These are phyloP conservation scores for Triticum aestivum DNA, from an alignment of 176 grass and related monocot species.

Conservation along the genomic window DNA sequence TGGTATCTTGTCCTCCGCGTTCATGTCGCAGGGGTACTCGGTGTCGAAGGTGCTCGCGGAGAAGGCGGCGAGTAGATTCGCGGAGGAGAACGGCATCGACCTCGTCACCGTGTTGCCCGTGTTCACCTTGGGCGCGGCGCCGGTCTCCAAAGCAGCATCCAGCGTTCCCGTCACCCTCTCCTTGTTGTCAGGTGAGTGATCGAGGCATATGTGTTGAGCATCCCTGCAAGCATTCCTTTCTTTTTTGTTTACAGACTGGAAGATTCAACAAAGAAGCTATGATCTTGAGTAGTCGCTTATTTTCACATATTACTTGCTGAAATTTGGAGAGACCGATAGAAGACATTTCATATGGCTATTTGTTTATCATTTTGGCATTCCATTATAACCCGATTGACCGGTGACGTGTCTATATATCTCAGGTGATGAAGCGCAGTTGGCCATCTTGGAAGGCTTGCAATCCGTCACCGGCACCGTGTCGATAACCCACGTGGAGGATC, in stretches of 20 bases:
- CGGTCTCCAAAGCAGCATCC: background rate
- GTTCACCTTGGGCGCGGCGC: constrained; percentile 29
- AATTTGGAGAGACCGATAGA: too few relatives aligned
- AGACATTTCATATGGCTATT: too few relatives aligned
- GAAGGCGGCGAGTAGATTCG: constrained; percentile 25
- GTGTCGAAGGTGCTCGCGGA: constrained; percentile 37
- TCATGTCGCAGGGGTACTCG: constrained; percentile 23
- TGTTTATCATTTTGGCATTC: too few relatives aligned
- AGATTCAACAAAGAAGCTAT: too few relatives aligned
- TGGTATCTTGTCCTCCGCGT: too few relatives aligned
- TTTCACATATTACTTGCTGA: too few relatives aligned
- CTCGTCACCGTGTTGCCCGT: constrained; percentile 36
- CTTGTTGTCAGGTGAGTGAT: constrained; percentile 26
- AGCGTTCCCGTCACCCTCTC: constrained; percentile 30
- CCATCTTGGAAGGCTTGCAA: background rate
- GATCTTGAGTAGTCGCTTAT: too few relatives aligned
- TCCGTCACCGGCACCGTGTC: background rate
- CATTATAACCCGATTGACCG: too few relatives aligned
- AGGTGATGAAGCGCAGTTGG: background rate
- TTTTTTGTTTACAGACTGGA: background rate
- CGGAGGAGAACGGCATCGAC: constrained; percentile 20
- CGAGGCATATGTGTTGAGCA: too few relatives aligned
- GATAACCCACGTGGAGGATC: constrained; percentile 33
- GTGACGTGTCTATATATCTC: background rate
- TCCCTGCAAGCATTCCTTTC: background rate